Conservation (phyloP, 768 basidiomycete species). For the Leccinum rimulosum region DNA sequence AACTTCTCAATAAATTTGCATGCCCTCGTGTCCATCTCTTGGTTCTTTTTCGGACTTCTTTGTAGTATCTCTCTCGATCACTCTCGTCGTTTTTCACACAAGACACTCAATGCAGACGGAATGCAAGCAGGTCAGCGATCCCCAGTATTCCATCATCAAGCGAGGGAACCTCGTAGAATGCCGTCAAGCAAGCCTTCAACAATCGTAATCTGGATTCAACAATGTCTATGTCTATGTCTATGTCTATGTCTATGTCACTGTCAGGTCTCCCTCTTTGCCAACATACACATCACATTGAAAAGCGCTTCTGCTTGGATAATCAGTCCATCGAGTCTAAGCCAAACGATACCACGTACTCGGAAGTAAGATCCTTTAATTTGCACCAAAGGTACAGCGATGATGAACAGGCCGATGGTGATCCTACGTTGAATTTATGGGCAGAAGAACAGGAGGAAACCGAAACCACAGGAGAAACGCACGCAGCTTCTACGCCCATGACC, state of each 20-base stretch:
- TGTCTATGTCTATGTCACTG: too few relatives aligned
- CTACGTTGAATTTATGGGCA: constrained; percentile 13
- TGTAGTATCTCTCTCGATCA: too few relatives aligned
- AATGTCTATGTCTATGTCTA: too few relatives aligned
- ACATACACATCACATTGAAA: constrained; percentile 10
- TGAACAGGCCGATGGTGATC: constrained; percentile 33
- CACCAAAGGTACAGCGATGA: constrained; percentile 35
- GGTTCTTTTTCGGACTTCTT: too few relatives aligned
- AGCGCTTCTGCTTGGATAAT: constrained; percentile 18
- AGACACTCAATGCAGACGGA: too few relatives aligned
- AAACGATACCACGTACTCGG: constrained; percentile 27
- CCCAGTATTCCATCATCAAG: not conserved
- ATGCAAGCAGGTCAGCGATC: not conserved
- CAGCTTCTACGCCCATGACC: constrained; percentile 39
- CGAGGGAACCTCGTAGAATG: too few relatives aligned
- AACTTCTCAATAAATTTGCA: too few relatives aligned
- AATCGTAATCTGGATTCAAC: too few relatives aligned
- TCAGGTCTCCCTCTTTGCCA: too few relatives aligned
- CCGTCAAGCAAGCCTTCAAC: too few relatives aligned
- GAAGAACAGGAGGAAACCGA: not conserved
- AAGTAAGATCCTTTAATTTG: constrained; percentile 35
- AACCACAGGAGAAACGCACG: constrained; percentile 20
- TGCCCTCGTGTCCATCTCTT: too few relatives aligned
- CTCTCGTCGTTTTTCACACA: too few relatives aligned
- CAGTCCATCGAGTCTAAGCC: not conserved